Conservation (phyloP, 345 rosid genomes). For the Citrus cavaleriei region DNA sequence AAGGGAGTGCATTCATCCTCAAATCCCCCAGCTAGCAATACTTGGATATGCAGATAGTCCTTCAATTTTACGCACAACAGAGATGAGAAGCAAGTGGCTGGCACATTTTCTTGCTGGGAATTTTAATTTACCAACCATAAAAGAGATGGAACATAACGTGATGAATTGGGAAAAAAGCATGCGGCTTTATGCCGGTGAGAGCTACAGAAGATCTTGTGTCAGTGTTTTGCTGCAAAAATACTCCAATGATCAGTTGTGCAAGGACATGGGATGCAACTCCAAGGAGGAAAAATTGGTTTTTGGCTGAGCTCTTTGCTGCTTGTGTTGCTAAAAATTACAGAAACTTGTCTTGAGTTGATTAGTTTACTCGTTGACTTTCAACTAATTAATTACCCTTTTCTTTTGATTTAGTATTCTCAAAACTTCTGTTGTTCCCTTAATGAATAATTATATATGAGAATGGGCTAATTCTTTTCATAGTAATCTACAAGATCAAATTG, state of each 20-base stretch:
- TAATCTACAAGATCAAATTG: background rate
- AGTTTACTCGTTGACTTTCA: background rate
- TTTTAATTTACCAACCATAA: constrained; percentile 27
- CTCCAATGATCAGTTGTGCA: constrained; percentile 30
- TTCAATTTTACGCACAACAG: constrained; percentile 20
- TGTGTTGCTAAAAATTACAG: constrained; percentile 22
- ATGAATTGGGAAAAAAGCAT: constrained; percentile 23
- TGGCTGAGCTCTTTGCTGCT: constrained; percentile 26
- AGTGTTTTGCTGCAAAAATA: constrained; percentile 26
- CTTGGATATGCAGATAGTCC: constrained; percentile 32
- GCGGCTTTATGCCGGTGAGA: constrained; percentile 3
- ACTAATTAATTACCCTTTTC: background rate
- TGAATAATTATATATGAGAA: no score
- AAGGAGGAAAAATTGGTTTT: constrained; percentile 22
- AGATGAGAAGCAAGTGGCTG: constrained; percentile 36
- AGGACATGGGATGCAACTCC: constrained; percentile 32
- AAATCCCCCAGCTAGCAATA: constrained; percentile 37
- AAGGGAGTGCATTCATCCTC: constrained; percentile 39
- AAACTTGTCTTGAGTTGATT: background rate
- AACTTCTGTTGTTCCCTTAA: background rate
- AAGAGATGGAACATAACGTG: constrained; percentile 29
- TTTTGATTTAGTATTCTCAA: background rate
- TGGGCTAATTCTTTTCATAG: background rate
- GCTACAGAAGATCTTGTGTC: constrained; percentile 18
- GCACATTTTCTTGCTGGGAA: background rate